These are phyloP conservation scores for Tephrocybe sp. DNA, from an alignment of 768 basidiomycete species.

Conservation along the genomic window DNA sequence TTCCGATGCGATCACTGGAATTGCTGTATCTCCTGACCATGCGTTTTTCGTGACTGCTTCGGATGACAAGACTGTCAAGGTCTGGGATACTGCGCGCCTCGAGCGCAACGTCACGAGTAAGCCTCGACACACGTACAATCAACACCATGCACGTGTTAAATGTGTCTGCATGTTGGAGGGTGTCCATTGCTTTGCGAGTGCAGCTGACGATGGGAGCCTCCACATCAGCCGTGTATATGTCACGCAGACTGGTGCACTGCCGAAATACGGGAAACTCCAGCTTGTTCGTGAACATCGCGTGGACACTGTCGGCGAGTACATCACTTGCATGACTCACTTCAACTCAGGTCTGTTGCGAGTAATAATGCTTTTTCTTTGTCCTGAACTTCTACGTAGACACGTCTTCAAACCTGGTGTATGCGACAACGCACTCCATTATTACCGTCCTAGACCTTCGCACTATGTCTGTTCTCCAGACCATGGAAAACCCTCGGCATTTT, in stretches of 20 bases:
- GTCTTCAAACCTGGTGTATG: constrained; percentile 80
- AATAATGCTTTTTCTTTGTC: neutral
- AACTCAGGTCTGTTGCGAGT: constrained; percentile 53
- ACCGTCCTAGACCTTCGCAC: constrained; percentile 80
- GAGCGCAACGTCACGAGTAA: constrained; percentile 93
- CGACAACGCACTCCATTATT: constrained; percentile 78
- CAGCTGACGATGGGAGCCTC: constrained; percentile 80
- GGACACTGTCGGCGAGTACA: constrained; percentile 72
- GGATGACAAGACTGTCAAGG: constrained; percentile 90
- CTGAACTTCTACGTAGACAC: constrained; percentile 38
- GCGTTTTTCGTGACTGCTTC: constrained; percentile 93
- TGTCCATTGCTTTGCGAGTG: constrained; percentile 85
- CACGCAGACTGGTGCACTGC: constrained; percentile 60
- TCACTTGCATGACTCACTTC: constrained; percentile 81
- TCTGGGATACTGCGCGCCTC: constrained; percentile 90
- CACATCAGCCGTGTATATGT: constrained; percentile 84
- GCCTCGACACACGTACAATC: constrained; percentile 63
- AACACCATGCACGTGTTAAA: constrained; percentile 59
- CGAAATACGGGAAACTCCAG: constrained; percentile 81
- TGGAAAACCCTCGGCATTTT: constrained; percentile 83
- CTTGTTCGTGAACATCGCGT: constrained; percentile 79
- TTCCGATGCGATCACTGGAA: constrained; percentile 69
- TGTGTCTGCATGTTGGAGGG: constrained; percentile 81
- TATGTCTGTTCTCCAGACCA: constrained; percentile 70
- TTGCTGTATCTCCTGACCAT: constrained; percentile 92